Conservation (phyloP, 2,329 filamentous ascomycete genomes). For the Phaeosphaeriaceae sp. region DNA sequence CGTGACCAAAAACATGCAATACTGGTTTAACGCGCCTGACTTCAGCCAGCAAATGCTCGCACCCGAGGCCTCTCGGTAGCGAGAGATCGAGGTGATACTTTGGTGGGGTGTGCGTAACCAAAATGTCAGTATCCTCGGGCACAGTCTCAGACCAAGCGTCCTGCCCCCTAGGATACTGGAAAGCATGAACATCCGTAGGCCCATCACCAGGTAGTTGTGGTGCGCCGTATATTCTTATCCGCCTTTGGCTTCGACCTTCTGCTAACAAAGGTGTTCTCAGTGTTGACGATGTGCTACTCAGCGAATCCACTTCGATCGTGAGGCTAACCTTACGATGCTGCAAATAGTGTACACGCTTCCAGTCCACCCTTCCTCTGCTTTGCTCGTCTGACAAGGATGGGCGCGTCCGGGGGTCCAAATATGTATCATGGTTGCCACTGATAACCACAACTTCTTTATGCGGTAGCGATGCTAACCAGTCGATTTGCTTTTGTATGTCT, state of each 20-base stretch:
- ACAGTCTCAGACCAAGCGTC: conserved; percentile 77
- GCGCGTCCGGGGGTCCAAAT: conserved; percentile 73
- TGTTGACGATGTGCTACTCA: conserved; percentile 3
- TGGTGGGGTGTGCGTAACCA: conserved; percentile 83
- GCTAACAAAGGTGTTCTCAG: conserved; percentile 30
- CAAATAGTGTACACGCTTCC: conserved; percentile 75
- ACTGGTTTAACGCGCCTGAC: conserved; percentile 75
- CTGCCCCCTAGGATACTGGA: conserved; percentile 71
- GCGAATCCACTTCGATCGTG: conserved; percentile 48
- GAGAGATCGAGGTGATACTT: conserved; percentile 71
- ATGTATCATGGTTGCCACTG: conserved; percentile 88
- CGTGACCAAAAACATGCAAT: conserved; percentile 84
- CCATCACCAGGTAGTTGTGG: conserved; percentile 81
- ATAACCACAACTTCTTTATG: conserved; percentile 83
- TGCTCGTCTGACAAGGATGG: conserved; percentile 58
- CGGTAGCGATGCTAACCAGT: conserved; percentile 78
- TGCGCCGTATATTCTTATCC: conserved; percentile 77
- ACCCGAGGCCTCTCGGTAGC: conserved; percentile 68
- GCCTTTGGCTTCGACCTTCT: conserved; percentile 48
- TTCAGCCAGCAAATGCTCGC: conserved; percentile 72
- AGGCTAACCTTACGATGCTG: conserved; percentile 71
- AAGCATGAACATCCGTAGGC: conserved; percentile 70
- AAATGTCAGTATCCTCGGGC: conserved; percentile 74
- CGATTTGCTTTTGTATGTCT: conserved; percentile 80
- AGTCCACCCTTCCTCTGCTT: conserved; percentile 63